Conservation (phyloP, 2,329 filamentous ascomycete genomes). For the Elsinoe fawcettii region DNA sequence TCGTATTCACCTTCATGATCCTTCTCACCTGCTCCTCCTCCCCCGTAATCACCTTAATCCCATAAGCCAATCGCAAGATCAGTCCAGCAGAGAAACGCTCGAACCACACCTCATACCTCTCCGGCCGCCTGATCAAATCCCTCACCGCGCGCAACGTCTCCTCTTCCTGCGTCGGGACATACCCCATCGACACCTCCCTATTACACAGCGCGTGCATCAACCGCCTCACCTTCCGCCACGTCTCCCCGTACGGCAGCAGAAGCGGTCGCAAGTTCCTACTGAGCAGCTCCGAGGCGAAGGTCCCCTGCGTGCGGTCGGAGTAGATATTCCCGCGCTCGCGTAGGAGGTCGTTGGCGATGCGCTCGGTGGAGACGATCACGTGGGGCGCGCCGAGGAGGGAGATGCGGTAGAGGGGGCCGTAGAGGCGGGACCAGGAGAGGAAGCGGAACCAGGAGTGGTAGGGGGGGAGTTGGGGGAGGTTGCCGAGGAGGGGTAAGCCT, state of each 20-base stretch:
- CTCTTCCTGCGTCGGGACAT: conserved; percentile 28
- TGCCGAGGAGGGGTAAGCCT: conserved; percentile 37
- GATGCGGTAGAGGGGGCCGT: conserved; percentile 40
- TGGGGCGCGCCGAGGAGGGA: conserved; percentile 39
- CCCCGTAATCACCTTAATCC: conserved; percentile 26
- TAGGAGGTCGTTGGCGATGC: conserved; percentile 37
- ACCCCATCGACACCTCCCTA: conserved; percentile 25
- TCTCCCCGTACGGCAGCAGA: conserved; percentile 26
- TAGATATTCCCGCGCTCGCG: conserved; percentile 40
- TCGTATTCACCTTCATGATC: conserved; percentile 30
- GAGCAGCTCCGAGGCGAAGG: conserved; percentile 31
- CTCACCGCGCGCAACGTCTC: conserved; percentile 28
- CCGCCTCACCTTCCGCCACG: conserved; percentile 29
- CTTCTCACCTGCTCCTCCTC: conserved; percentile 27
- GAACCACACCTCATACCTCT: conserved; percentile 33
- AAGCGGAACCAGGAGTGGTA: conserved; percentile 40
- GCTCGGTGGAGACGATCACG: conserved; percentile 39
- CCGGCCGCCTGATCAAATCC: conserved; percentile 30
- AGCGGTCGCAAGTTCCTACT: conserved; percentile 25
- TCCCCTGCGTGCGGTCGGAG: conserved; percentile 37
- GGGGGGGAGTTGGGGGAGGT: conserved; percentile 36
- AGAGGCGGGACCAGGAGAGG: conserved; percentile 38
- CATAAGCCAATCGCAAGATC: conserved; percentile 36
- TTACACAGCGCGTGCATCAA: conserved; percentile 30
- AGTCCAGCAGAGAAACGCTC: conserved; percentile 37